These are phyloP conservation scores for Collybia sp. DNA, from an alignment of 768 basidiomycete species.

Conservation along the genomic window DNA sequence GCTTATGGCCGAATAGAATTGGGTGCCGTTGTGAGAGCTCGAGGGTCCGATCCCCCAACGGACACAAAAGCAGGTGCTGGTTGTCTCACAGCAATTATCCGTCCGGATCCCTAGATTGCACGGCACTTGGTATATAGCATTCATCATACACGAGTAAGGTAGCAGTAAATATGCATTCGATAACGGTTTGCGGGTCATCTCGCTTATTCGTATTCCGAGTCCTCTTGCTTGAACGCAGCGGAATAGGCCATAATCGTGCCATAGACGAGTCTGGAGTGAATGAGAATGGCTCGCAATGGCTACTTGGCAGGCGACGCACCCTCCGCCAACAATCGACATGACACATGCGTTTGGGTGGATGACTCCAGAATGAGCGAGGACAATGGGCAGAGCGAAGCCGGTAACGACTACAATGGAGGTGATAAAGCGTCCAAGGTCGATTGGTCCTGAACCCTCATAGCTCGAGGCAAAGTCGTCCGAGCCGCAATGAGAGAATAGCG, in stretches of 20 bases:
- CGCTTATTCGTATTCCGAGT: slow-evolving; percentile 70
- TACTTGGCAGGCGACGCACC: slow-evolving; percentile 39
- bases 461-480: slow-evolving; percentile 82
- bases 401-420: slow-evolving; percentile 88
- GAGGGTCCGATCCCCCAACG: slow-evolving; percentile 12
- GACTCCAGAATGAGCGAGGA: slow-evolving; percentile 87
- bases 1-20: slow-evolving; percentile 62
- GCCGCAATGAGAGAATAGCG: slow-evolving; percentile 89
- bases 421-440: slow-evolving; percentile 93
- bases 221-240: slow-evolving; percentile 75
- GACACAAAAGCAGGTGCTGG: slow-evolving; percentile 33
- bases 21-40: slow-evolving; percentile 35
- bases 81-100: slow-evolving; percentile 33
- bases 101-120: slow-evolving; percentile 9
- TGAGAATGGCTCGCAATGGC: neutral
- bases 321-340: slow-evolving; percentile 95
- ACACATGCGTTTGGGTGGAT: slow-evolving; percentile 80
- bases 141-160: neutral
- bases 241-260: slow-evolving; percentile 88
- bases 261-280: slow-evolving; percentile 63
- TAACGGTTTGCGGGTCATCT: slow-evolving; percentile 8
- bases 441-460: slow-evolving; percentile 62
- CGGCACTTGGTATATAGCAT: slow-evolving; percentile 3
- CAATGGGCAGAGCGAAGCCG: slow-evolving; percentile 89
- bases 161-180: neutral